Evolutionary conservation across 1,284 basidiomycete species (phyloP).

Genomic region (Leccinum pallidistipes): DNA sequence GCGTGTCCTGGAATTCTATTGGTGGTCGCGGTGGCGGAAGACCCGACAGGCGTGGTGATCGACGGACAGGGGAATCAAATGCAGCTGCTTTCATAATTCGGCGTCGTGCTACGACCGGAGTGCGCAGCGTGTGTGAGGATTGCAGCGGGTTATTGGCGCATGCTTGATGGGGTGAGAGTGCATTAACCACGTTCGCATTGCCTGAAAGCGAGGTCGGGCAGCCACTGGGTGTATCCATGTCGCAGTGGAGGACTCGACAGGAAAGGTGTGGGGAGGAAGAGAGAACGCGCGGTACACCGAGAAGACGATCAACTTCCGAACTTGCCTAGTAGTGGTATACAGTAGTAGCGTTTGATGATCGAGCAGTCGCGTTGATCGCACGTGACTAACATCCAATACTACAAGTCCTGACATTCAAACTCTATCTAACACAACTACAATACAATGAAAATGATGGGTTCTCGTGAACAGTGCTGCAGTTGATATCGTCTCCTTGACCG

Average conservation of each 20-base stretch:
- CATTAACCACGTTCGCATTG: slow-evolving; percentile 39
- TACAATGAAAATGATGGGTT: slow-evolving; percentile 11
- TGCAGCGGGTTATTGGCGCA: slow-evolving; percentile 53
- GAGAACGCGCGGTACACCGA: not conserved
- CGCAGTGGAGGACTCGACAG: not conserved
- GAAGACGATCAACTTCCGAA: slow-evolving; percentile 1
- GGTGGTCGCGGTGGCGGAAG: slow-evolving; percentile 33
- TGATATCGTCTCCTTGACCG: not conserved
- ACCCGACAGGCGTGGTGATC: slow-evolving; percentile 51
- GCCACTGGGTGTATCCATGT: slow-evolving; percentile 25
- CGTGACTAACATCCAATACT: slow-evolving; percentile 23
- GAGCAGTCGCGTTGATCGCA: slow-evolving; percentile 31
- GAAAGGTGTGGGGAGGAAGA: not conserved
- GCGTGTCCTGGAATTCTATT: slow-evolving; percentile 13
- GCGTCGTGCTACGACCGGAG: slow-evolving; percentile 33
- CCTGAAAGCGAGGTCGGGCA: slow-evolving; percentile 25
- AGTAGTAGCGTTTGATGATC: slow-evolving; percentile 13
- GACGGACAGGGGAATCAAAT: slow-evolving; percentile 41
- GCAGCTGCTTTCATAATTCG: slow-evolving; percentile 31
- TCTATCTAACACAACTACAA: slow-evolving; percentile 1
- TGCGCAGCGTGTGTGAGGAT: slow-evolving; percentile 55
- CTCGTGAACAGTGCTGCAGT: not conserved
- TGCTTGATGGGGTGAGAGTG: slow-evolving; percentile 39
- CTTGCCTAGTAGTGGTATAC: not conserved
- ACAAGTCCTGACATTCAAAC: not conserved